Evolutionary conservation across 352 stramenopile genomes (phyloP).

Genomic region (Phytophthora niederhauseri): DNA sequence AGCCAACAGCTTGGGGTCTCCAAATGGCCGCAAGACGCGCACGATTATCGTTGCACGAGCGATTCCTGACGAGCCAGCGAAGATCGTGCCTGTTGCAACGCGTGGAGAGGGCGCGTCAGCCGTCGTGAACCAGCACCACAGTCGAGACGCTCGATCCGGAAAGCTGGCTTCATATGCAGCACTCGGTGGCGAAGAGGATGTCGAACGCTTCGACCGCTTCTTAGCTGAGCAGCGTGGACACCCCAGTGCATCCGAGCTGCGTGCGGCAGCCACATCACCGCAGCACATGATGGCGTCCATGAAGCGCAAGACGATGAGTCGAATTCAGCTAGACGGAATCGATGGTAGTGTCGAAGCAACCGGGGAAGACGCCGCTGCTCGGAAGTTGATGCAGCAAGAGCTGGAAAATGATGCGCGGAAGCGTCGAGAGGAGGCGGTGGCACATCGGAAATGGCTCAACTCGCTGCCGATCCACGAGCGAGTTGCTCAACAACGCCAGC

Average conservation of each 20-base stretch:
- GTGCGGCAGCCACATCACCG: conserved; percentile 13
- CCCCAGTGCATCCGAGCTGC: conserved; percentile 37
- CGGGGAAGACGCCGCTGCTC: conserved; percentile 15
- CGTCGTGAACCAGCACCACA: conserved; percentile 25
- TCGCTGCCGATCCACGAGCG: conserved; percentile 77
- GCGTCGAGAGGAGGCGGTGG: conserved; percentile 49
- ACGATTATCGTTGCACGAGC: conserved; percentile 64
- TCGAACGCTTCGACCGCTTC: conserved; percentile 67
- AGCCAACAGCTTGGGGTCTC: conserved; percentile 27
- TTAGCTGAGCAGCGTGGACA: conserved; percentile 48
- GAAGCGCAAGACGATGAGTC: conserved; percentile 47
- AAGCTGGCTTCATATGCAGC: conserved; percentile 70
- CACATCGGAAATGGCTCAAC: conserved; percentile 69
- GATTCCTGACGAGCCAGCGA: conserved; percentile 30
- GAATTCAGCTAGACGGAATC: conserved; percentile 23
- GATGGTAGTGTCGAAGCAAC: not conserved
- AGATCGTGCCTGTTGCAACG: conserved; percentile 5
- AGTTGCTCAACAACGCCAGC: conserved; percentile 64
- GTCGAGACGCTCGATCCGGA: conserved; percentile 37
- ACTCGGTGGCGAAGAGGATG: conserved; percentile 57
- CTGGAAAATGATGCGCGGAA: conserved; percentile 45
- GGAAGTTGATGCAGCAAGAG: conserved; percentile 35
- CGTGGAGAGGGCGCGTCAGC: not conserved
- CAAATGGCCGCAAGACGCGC: conserved; percentile 39
- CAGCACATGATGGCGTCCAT: conserved; percentile 43